Evolutionary conservation across 768 basidiomycete species (phyloP).

Genomic region (Calocybe indica): DNA sequence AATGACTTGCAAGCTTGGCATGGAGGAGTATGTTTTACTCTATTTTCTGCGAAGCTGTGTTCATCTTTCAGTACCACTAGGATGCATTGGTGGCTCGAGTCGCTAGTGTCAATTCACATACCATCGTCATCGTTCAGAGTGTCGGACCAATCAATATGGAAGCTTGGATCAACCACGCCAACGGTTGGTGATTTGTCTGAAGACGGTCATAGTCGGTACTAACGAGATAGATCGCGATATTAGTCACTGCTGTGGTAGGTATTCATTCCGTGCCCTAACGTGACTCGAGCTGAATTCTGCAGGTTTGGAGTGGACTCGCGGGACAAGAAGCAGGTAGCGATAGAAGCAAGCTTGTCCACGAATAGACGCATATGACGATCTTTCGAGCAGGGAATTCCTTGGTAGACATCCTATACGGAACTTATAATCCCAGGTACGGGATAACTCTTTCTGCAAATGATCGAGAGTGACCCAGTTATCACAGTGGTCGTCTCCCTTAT

Average conservation of each 20-base stretch:
- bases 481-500: constrained; percentile 38
- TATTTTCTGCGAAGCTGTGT: background rate
- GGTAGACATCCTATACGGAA: constrained; percentile 54
- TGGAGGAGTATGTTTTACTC: constrained; percentile 26
- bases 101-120: constrained; percentile 49
- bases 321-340: constrained; percentile 55
- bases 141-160: constrained; percentile 58
- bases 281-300: background rate
- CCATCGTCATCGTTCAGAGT: constrained; percentile 62
- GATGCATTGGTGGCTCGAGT: constrained; percentile 43
- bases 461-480: background rate
- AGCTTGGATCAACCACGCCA: constrained; percentile 50
- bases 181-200: constrained; percentile 21
- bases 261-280: background rate
- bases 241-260: constrained; percentile 33
- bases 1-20: constrained; percentile 48
- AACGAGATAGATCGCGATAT: background rate
- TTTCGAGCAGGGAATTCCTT: constrained; percentile 40
- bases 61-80: constrained; percentile 12
- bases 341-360: background rate
- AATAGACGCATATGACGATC: constrained; percentile 2
- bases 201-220: no score
- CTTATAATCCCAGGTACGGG: constrained; percentile 49
- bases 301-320: constrained; percentile 50
- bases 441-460: background rate